Conservation (phyloP, 2,329 filamentous ascomycete genomes). For the Ophiocordyceps camponoti-saundersi region DNA sequence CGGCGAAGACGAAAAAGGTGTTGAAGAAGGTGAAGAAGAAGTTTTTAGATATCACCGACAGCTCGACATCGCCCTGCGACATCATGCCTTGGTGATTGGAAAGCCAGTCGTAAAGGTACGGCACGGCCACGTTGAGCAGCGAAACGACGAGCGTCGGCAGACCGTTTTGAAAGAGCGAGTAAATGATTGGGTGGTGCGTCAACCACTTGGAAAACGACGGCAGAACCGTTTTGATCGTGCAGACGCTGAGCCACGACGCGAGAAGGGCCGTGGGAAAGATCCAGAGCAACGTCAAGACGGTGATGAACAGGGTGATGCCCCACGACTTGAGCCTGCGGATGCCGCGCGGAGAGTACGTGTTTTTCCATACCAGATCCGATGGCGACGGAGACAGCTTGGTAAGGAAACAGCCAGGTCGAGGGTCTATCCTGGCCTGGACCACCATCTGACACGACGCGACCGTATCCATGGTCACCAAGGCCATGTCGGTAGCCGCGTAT, state of each 20-base stretch:
- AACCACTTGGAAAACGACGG: slow-evolving; percentile 55
- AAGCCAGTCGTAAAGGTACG: slow-evolving; percentile 87
- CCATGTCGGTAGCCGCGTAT: slow-evolving; percentile 64
- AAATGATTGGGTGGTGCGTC: slow-evolving; percentile 47
- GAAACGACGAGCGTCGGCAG: slow-evolving; percentile 75
- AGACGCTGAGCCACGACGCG: slow-evolving; percentile 63
- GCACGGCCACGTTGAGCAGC: slow-evolving; percentile 74
- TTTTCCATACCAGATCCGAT: slow-evolving; percentile 85
- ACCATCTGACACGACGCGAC: slow-evolving; percentile 90
- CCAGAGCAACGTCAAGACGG: slow-evolving; percentile 75
- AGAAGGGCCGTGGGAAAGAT: slow-evolving; percentile 65
- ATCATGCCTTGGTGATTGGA: slow-evolving; percentile 89
- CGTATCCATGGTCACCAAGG: slow-evolving; percentile 95
- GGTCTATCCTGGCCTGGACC: slow-evolving; percentile 84
- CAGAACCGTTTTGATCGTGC: slow-evolving; percentile 58
- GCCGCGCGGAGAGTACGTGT: slow-evolving; percentile 68
- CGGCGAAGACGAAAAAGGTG: slow-evolving; percentile 86
- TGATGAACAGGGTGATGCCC: slow-evolving; percentile 70
- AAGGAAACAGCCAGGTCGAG: slow-evolving; percentile 68
- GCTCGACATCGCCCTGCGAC: slow-evolving; percentile 82
- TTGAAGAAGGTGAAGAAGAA: slow-evolving; percentile 99
- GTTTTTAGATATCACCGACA: slow-evolving; percentile 93
- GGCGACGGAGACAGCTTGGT: slow-evolving; percentile 79
- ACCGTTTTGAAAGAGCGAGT: slow-evolving; percentile 71
- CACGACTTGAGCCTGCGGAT: slow-evolving; percentile 64